Conservation (phyloP, 305 asterid genomes). For the Fraxinus dipetala region DNA sequence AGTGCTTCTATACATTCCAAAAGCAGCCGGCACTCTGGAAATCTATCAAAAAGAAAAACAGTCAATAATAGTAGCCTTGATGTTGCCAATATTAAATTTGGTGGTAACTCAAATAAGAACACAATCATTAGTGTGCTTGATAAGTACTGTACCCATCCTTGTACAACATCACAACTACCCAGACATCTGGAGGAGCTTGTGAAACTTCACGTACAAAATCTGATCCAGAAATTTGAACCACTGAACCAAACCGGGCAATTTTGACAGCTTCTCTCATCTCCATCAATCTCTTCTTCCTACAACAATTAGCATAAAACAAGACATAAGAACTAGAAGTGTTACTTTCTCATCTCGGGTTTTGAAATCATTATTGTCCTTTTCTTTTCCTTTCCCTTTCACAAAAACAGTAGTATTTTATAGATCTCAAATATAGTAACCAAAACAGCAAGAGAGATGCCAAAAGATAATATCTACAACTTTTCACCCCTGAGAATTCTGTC, state of each 20-base stretch:
- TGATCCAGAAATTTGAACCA: conserved; percentile 83
- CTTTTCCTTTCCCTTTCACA: not conserved
- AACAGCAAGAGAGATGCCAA: not conserved
- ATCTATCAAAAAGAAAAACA: conserved; percentile 32
- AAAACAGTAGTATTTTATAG: not conserved
- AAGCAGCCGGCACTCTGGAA: conserved; percentile 68
- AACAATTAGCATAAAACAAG: conserved; percentile 15
- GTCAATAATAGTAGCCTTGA: not conserved
- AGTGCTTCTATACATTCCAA: conserved; percentile 75
- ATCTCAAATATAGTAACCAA: not conserved
- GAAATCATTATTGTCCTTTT: not conserved
- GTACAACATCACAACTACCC: conserved; percentile 83
- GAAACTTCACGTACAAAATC: conserved; percentile 97
- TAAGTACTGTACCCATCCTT: conserved; percentile 66
- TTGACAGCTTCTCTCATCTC: conserved; percentile 81
- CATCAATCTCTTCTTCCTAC: conserved; percentile 77
- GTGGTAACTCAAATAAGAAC: not conserved
- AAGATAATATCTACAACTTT: not conserved
- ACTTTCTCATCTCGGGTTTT: not conserved
- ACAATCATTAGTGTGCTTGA: not conserved
- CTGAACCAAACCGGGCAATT: conserved; percentile 78
- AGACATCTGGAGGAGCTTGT: conserved; percentile 84
- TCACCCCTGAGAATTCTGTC: not conserved
- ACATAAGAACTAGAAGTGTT: not conserved
- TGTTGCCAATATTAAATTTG: conserved; percentile 6